phyloP scores from a whole-genome alignment of 169 alveolate genomes.

The Theileria orientalis region DNA sequence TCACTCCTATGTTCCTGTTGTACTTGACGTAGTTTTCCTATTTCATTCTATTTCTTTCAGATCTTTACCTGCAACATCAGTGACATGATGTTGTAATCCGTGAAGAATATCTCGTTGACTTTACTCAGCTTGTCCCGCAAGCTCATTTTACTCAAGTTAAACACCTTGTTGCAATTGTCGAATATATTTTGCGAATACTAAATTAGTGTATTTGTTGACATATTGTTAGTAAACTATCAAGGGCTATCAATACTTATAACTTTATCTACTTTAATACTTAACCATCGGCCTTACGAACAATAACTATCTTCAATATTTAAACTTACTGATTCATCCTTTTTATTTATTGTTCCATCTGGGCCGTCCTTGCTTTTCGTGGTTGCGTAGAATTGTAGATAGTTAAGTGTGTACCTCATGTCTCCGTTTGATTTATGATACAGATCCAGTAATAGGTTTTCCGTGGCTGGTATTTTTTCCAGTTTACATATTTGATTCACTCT shows the following conservation, averaged over 20 bases:
- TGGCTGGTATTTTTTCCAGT: slow-evolving; percentile 84
- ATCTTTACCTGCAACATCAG: slow-evolving; percentile 78
- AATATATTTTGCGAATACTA: slow-evolving; percentile 70
- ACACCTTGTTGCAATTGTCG: slow-evolving; percentile 66
- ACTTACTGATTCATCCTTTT: slow-evolving; percentile 20
- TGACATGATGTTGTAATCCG: slow-evolving; percentile 93
- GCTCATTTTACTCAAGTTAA: slow-evolving; percentile 65
- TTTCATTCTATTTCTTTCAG: neutral
- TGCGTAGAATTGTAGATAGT: slow-evolving; percentile 84
- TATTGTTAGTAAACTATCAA: too few relatives aligned
- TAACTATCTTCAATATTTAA: too few relatives aligned
- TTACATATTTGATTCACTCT: slow-evolving; percentile 84
- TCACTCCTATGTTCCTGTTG: slow-evolving; percentile 53
- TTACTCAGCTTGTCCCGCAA: slow-evolving; percentile 10
- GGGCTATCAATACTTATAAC: too few relatives aligned
- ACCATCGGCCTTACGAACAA: too few relatives aligned
- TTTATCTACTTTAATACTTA: too few relatives aligned
- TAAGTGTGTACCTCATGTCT: slow-evolving; percentile 90
- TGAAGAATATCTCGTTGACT: slow-evolving; percentile 85
- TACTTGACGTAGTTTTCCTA: slow-evolving; percentile 86
- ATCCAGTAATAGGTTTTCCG: slow-evolving; percentile 82
- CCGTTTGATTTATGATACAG: slow-evolving; percentile 87
- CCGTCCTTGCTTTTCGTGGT: slow-evolving; percentile 75
- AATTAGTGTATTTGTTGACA: neutral
- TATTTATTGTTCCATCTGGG: neutral